Conservation (phyloP, 2,329 filamentous ascomycete species). For the Venturia oleaginea region DNA sequence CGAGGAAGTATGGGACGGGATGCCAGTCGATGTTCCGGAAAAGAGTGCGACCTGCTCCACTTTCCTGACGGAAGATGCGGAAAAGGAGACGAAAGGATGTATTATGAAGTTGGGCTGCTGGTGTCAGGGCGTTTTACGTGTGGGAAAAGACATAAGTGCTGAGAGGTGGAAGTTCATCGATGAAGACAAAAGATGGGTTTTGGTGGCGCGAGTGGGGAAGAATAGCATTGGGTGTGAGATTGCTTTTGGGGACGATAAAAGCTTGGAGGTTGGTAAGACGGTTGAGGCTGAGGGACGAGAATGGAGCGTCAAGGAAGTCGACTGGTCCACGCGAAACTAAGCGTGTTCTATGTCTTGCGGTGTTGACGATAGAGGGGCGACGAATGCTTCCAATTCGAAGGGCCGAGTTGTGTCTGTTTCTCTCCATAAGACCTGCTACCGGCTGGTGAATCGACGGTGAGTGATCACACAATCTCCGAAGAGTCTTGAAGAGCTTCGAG, state of each 20-base stretch:
- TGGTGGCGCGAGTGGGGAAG: not conserved
- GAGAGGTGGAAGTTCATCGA: constrained; percentile 8
- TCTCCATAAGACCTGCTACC: not conserved
- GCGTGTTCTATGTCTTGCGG: not conserved
- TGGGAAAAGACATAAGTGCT: not conserved
- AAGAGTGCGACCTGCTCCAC: not conserved
- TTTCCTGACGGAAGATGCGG: not conserved
- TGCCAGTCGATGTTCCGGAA: not conserved
- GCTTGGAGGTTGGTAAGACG: not conserved
- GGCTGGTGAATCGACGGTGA: too few relatives aligned
- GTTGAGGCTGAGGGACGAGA: not conserved
- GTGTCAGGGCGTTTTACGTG: constrained; percentile 4
- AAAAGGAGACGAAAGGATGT: constrained; percentile 1
- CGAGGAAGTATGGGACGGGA: constrained; percentile 20
- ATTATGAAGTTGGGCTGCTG: constrained; percentile 7
- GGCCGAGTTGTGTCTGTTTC: not conserved
- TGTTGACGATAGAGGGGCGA: not conserved
- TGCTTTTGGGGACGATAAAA: not conserved
- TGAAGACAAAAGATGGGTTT: not conserved
- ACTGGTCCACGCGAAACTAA: not conserved
- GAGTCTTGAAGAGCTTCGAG: too few relatives aligned
- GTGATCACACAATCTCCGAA: too few relatives aligned
- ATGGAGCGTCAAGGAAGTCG: not conserved
- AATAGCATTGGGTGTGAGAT: not conserved
- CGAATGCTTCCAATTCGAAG: not conserved